Base-by-base conservation (phyloP, 2,329 filamentous ascomycete genomes). In the Neonectria sp. region DNA sequence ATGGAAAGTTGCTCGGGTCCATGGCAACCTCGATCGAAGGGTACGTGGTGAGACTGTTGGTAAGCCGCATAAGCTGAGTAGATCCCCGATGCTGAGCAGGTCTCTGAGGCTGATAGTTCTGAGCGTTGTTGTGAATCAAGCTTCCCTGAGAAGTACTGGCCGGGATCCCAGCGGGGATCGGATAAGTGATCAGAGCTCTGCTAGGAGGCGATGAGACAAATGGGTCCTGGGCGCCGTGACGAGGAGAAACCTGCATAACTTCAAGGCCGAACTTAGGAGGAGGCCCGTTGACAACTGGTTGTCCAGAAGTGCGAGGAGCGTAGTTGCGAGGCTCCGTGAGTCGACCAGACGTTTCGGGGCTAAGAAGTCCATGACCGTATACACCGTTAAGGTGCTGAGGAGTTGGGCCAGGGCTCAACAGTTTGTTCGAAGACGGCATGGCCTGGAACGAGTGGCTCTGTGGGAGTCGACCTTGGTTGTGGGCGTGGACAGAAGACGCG, bases 281-380 rank as follows among this genome's bases (percentile, higher is more conserved):
- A 15, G 81, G 79, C 37, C 76, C 71, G 31, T 67, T 70, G 5
- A 68, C 65, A 37, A 70, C 63, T 7, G 75, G 67, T n/a, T 73
- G 71, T 0, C 73, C 76, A 31, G 75, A 68, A 7, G 78, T 77
- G 6, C 80, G 78, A 4, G 82, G 82, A 1, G 81, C 80, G 66
- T 83, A 83, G 73, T 81, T 83, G 61, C 81, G 80, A 2, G 83
- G 83, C 72, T 84, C 83, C 0, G 81, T 82, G 55, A 79, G 74
- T 40, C 70, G 71, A 4, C 74, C 73, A 24, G 68, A 35, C 9
- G 59, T 61, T 24, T 60, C 69, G 4, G 73, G 66, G 51, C 68
- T 67, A 11, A 66, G 29, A 24, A 60, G 31, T 27, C 43, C 53
- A 29, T 52, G 25, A 33, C 60, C 51, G 7, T 27, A 56, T 21